Evolutionary conservation across 2,329 filamentous ascomycete species (phyloP).

Genomic region (Alternaria sp.): DNA sequence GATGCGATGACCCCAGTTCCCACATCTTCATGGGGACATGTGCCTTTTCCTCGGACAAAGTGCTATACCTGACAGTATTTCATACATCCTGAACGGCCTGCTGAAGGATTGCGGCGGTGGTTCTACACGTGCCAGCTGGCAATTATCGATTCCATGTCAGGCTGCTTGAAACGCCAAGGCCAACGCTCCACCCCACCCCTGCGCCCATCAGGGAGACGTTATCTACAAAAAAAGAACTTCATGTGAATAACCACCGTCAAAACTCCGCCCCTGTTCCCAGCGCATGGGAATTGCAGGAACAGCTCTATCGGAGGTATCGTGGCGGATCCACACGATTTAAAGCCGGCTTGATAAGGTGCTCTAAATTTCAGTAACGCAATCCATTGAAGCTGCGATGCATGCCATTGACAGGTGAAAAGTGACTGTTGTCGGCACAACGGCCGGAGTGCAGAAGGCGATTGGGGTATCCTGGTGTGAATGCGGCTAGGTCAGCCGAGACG

Average conservation of each 20-base stretch:
- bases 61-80: not conserved
- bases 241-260: constrained; percentile 1
- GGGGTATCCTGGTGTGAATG: not conserved
- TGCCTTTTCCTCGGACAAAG: not conserved
- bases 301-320: not conserved
- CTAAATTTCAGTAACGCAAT: not conserved
- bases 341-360: not conserved
- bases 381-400: not conserved
- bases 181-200: constrained; percentile 2
- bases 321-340: not conserved
- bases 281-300: not conserved
- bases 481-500: not conserved
- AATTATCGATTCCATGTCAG: not conserved
- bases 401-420: not conserved
- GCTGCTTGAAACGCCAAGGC: constrained; percentile 15
- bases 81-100: not conserved
- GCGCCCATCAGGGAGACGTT: constrained; percentile 10
- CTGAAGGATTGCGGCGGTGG: not conserved
- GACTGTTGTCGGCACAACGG: not conserved
- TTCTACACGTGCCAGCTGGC: not conserved
- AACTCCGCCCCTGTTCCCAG: constrained; percentile 4
- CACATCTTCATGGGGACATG: not conserved
- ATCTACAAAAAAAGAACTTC: constrained; percentile 6
- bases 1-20: not conserved
- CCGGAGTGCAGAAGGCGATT: not conserved